A percentile compares a stretch with the other conserved stretches of the same genome.
Evolutionary conservation across 139 green algal genomes (phyloP).

Genomic region (Chlamydomonas asymmetrica): DNA sequence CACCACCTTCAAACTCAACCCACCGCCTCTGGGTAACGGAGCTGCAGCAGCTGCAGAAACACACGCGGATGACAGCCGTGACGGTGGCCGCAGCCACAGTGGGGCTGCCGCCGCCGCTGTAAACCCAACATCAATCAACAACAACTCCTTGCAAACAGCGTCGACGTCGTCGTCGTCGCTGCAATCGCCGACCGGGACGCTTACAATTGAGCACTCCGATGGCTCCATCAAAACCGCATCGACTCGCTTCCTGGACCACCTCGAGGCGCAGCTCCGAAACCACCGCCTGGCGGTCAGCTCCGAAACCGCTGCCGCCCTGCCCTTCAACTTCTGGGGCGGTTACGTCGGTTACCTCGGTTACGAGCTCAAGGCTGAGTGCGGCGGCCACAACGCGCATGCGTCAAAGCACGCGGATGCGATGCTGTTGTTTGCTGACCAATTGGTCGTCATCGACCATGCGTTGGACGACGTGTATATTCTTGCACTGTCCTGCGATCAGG

Average conservation of each 20-base stretch:
- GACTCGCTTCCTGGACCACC: slow-evolving; percentile 48
- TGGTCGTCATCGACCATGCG: slow-evolving; percentile 86
- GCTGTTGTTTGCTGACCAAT: slow-evolving; percentile 85
- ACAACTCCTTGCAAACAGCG: too few relatives aligned
- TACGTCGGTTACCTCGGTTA: slow-evolving; percentile 97
- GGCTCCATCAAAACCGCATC: neutral
- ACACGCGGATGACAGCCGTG: too few relatives aligned
- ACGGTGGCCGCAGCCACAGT: too few relatives aligned
- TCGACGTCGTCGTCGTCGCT: too few relatives aligned
- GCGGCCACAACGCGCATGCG: slow-evolving; percentile 39
- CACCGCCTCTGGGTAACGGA: too few relatives aligned
- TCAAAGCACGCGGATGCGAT: slow-evolving; percentile 79
- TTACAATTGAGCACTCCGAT: neutral
- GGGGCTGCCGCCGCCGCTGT: too few relatives aligned
- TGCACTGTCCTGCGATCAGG: slow-evolving; percentile 56
- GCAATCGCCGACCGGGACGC: too few relatives aligned
- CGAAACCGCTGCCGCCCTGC: slow-evolving; percentile 55
- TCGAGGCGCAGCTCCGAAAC: slow-evolving; percentile 39
- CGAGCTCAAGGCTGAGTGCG: slow-evolving; percentile 90
- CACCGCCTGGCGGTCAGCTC: slow-evolving; percentile 29
- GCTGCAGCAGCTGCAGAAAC: too few relatives aligned
- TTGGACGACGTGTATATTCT: slow-evolving; percentile 76
- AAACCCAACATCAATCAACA: too few relatives aligned
- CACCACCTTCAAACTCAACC: slow-evolving; percentile 70
- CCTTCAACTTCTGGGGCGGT: slow-evolving; percentile 95